Evolutionary conservation across 805 yeast species (phyloP).

Genomic region (Isabelozyma pseudorhagii): DNA sequence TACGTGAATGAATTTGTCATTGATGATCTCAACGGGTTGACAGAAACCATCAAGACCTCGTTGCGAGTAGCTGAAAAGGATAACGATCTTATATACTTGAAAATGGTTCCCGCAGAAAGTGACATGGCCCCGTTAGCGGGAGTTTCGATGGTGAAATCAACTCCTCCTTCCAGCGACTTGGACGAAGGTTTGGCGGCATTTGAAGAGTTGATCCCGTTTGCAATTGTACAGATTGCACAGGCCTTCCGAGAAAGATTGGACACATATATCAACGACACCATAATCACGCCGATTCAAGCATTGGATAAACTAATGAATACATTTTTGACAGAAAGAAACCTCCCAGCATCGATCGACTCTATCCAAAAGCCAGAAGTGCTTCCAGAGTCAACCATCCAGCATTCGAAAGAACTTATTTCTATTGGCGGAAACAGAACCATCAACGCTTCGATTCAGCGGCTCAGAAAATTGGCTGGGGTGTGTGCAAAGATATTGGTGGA

Average conservation of each 20-base stretch:
- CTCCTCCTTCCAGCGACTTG: slow-evolving; percentile 28
- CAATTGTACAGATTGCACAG: slow-evolving; percentile 60
- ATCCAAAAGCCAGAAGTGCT: slow-evolving; percentile 53
- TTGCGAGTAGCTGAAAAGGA: slow-evolving; percentile 65
- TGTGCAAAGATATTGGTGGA: slow-evolving; percentile 42
- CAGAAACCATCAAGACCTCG: slow-evolving; percentile 39
- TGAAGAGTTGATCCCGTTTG: slow-evolving; percentile 61
- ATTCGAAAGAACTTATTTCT: slow-evolving; percentile 50
- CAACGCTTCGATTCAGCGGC: slow-evolving; percentile 41
- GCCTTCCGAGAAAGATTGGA: slow-evolving; percentile 68
- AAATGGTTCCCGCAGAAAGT: slow-evolving; percentile 50
- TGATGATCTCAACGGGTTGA: slow-evolving; percentile 53
- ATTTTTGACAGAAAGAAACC: slow-evolving; percentile 44
- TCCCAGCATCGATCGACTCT: slow-evolving; percentile 64
- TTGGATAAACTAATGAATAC: slow-evolving; percentile 43
- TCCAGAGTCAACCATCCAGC: slow-evolving; percentile 56
- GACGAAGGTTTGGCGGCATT: slow-evolving; percentile 40
- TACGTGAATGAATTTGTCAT: slow-evolving; percentile 42
- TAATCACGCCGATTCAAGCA: slow-evolving; percentile 44
- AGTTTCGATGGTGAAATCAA: slow-evolving; percentile 55
- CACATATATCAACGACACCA: slow-evolving; percentile 45
- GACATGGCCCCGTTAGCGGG: slow-evolving; percentile 43
- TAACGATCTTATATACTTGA: slow-evolving; percentile 75
- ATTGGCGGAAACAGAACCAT: slow-evolving; percentile 51
- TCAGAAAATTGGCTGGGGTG: slow-evolving; percentile 40